A percentile compares a stretch with the other conserved stretches of the same genome.
phyloP scores from a whole-genome alignment of 305 asterid species.

The Lippia alba region DNA sequence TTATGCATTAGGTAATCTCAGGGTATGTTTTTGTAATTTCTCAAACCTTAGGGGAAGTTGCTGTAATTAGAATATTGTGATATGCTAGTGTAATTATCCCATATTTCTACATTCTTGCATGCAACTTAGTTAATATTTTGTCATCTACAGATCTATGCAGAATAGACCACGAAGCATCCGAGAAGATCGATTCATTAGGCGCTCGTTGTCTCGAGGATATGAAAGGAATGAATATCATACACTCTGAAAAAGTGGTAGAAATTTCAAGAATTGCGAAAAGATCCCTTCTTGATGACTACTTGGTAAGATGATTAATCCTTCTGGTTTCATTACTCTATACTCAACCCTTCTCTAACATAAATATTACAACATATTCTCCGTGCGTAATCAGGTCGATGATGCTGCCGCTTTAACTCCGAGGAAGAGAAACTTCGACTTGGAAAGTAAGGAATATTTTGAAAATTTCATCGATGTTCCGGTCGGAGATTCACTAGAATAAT shows the following conservation, averaged over 20 bases:
- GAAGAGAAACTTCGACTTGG: slow-evolving; percentile 52
- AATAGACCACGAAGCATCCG: slow-evolving; percentile 67
- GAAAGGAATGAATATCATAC: slow-evolving; percentile 58
- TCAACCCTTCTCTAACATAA: no score
- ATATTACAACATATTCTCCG: neutral
- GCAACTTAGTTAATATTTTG: neutral
- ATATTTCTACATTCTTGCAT: neutral
- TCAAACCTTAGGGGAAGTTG: no score
- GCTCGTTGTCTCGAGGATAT: slow-evolving; percentile 57
- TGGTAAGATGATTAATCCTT: slow-evolving; percentile 46
- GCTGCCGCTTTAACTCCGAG: slow-evolving; percentile 62
- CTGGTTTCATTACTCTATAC: no score
- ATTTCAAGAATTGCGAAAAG: slow-evolving; percentile 68
- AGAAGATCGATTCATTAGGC: slow-evolving; percentile 48
- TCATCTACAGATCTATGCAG: slow-evolving; percentile 54
- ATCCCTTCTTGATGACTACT: slow-evolving; percentile 71
- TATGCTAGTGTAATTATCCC: no score
- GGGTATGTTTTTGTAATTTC: no score
- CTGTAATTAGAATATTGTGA: no score
- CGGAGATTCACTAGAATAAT: slow-evolving; percentile 21
- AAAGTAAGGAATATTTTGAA: slow-evolving; percentile 45
- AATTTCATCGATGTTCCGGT: slow-evolving; percentile 16
- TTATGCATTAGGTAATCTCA: no score
- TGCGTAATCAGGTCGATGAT: slow-evolving; percentile 60
- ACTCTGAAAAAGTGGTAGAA: slow-evolving; percentile 60